Evolutionary conservation across 148 eudicot species (phyloP).

Genomic region (Rhododendron henanense): DNA sequence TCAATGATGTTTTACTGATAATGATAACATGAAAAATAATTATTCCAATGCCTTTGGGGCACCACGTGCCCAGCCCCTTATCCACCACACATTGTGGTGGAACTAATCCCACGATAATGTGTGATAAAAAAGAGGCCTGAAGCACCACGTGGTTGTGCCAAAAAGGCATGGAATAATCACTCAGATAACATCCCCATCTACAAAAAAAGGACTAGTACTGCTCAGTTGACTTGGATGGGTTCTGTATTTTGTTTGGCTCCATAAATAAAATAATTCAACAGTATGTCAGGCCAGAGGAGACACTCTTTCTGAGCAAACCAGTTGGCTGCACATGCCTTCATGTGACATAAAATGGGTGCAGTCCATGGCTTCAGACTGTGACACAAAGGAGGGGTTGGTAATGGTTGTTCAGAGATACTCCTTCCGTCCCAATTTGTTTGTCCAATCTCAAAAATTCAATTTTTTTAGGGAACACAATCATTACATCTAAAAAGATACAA

Average conservation of each 20-base stretch:
- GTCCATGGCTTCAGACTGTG: not conserved
- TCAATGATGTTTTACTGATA: not conserved
- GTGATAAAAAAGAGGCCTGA: fast-evolving
- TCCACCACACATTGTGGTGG: fast-evolving
- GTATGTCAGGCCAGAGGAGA: slow-evolving; percentile 38
- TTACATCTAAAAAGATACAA: no score
- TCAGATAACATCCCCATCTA: slow-evolving; percentile 4
- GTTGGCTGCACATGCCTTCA: slow-evolving; percentile 35
- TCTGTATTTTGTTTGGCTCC: not conserved
- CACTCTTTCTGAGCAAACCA: slow-evolving; percentile 24
- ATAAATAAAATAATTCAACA: slow-evolving; percentile 16
- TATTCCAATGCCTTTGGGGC: no score
- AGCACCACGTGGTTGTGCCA: no score
- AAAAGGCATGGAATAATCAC: no score
- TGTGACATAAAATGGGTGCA: slow-evolving; percentile 25
- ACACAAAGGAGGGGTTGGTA: not conserved
- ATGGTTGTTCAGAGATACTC: not conserved
- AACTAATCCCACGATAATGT: no score
- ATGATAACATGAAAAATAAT: no score
- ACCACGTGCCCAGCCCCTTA: fast-evolving
- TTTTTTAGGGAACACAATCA: no score
- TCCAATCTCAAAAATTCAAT: no score
- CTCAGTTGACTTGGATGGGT: slow-evolving; percentile 19
- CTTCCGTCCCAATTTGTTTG: no score
- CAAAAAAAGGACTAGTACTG: not conserved